Conservation (phyloP, 768 basidiomycete genomes). For the Suillus ampliporus region DNA sequence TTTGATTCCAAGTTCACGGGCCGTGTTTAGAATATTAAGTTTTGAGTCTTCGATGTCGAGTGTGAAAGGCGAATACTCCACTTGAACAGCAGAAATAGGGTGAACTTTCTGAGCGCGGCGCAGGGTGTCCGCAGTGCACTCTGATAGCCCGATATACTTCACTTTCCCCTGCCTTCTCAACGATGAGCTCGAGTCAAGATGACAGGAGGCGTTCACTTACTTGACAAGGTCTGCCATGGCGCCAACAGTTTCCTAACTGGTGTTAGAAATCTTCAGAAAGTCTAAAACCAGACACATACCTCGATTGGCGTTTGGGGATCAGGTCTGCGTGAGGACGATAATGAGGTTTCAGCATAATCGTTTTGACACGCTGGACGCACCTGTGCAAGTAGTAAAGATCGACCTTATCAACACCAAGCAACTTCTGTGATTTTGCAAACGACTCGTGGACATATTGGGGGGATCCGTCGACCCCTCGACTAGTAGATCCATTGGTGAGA, state of each 20-base stretch:
- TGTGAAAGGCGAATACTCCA: constrained; percentile 57
- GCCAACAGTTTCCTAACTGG: constrained; percentile 43
- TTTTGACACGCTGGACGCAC: constrained; percentile 12
- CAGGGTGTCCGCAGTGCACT: constrained; percentile 51
- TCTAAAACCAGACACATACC: constrained; percentile 27
- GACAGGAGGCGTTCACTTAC: constrained; percentile 30
- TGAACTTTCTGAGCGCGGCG: constrained; percentile 57
- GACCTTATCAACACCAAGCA: constrained; percentile 47
- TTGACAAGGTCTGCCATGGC: constrained; percentile 60
- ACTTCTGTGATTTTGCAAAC: constrained; percentile 45
- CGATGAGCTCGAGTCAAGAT: constrained; percentile 22
- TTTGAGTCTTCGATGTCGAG: constrained; percentile 52
- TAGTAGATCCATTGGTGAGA: constrained; percentile 28
- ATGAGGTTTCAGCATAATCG: background rate
- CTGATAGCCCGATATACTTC: constrained; percentile 58
- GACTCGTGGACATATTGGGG: constrained; percentile 47
- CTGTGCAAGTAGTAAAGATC: constrained; percentile 57
- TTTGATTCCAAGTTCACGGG: constrained; percentile 53
- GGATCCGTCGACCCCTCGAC: constrained; percentile 39
- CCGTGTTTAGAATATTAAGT: constrained; percentile 47
- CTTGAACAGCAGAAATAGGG: constrained; percentile 54
- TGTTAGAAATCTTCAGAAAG: background rate
- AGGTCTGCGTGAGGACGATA: constrained; percentile 31
- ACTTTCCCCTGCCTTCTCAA: constrained; percentile 49
- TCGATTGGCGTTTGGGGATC: constrained; percentile 55